A percentile compares a stretch with the other conserved stretches of the same genome.
phyloP scores from a whole-genome alignment of 2,329 filamentous ascomycete genomes.

The Ambrosiella xylebori region DNA sequence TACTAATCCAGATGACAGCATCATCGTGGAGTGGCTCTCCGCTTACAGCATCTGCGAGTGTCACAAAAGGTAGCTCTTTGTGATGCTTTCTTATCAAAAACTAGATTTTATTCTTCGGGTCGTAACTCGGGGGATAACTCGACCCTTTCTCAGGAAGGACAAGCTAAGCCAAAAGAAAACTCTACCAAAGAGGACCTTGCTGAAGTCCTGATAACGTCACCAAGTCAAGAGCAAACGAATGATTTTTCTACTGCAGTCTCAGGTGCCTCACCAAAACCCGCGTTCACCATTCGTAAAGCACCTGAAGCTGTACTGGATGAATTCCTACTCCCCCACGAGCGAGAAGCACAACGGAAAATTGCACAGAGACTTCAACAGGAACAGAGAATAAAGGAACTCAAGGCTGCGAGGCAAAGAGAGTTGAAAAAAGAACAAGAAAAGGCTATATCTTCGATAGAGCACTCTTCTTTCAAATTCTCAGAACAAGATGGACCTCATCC shows the following conservation, averaged over 20 bases:
- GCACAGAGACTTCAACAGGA: background rate
- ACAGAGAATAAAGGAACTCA: background rate
- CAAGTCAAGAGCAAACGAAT: too few species aligned
- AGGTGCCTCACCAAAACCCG: background rate
- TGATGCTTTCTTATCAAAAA: background rate
- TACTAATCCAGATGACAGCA: slow-evolving; percentile 1
- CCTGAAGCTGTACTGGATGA: background rate
- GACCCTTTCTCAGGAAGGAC: too few species aligned
- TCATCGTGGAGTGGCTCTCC: slow-evolving; percentile 11
- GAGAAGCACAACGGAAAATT: background rate
- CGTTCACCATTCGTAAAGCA: background rate
- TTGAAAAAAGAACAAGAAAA: background rate
- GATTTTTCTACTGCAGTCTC: background rate
- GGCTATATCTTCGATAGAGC: too few species aligned
- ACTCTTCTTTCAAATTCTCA: too few species aligned
- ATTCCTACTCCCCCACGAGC: background rate
- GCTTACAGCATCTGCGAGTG: slow-evolving; percentile 8
- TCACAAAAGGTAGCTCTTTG: background rate
- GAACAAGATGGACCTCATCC: too few species aligned
- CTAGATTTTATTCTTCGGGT: background rate
- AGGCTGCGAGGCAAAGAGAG: background rate
- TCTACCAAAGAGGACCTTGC: too few species aligned
- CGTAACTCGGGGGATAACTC: background rate
- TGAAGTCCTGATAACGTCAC: background rate
- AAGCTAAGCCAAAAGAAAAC: too few species aligned